A percentile compares a stretch with the other conserved stretches of the same genome.
Conservation (phyloP, 495 filamentous ascomycete species). For the Lepraria neglecta region DNA sequence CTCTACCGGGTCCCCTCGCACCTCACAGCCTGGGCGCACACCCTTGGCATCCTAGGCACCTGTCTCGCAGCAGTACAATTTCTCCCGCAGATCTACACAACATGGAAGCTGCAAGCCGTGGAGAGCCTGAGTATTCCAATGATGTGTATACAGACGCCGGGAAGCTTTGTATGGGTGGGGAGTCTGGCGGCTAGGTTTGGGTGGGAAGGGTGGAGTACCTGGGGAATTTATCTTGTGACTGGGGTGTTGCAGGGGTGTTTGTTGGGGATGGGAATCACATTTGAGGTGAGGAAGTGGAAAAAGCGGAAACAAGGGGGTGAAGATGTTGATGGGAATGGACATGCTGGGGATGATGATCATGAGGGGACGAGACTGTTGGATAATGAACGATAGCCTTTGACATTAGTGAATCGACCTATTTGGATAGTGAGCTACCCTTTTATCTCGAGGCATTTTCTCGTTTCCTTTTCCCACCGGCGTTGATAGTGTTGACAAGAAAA, state of each 20-base stretch:
- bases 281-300: constrained; percentile 44
- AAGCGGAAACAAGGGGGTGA: constrained; percentile 10
- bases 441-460: no score
- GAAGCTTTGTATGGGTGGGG: constrained; percentile 78
- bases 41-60: constrained; percentile 70
- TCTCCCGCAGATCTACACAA: constrained; percentile 89
- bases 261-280: constrained; percentile 71
- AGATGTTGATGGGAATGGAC: constrained; percentile 9
- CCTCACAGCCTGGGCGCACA: constrained; percentile 71
- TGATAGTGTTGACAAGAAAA: no score
- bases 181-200: constrained; percentile 80
- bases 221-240: constrained; percentile 82
- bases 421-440: neutral
- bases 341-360: constrained; percentile 10
- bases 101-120: constrained; percentile 72
- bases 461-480: no score
- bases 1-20: constrained; percentile 48
- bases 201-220: constrained; percentile 83
- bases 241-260: constrained; percentile 80
- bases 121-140: constrained; percentile 90
- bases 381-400: constrained; percentile 16
- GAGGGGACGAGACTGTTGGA: constrained; percentile 22
- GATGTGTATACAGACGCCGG: constrained; percentile 98
- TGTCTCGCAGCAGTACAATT: constrained; percentile 85
- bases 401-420: neutral